phyloP scores from a whole-genome alignment of 2,329 filamentous ascomycete genomes.

The Cryphonectria carpinicola region DNA sequence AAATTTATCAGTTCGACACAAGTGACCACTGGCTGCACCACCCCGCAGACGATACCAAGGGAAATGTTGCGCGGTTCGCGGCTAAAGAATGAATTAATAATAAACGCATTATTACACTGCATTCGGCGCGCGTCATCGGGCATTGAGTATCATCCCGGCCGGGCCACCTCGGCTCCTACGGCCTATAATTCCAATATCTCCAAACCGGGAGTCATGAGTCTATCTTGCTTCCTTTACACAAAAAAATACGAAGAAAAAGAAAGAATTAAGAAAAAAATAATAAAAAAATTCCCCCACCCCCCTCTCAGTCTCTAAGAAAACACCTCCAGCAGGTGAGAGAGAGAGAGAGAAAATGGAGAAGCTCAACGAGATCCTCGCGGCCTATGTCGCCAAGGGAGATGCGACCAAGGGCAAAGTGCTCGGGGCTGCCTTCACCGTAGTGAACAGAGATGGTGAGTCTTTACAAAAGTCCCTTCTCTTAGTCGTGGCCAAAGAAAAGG shows the following conservation, averaged over 20 bases:
- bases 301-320: not conserved
- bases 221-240: no score
- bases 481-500: no score
- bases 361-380: constrained; percentile 34
- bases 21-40: no score
- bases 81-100: not conserved
- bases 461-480: not conserved
- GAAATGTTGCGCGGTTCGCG: not conserved
- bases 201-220: no score
- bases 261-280: no score
- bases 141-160: no score
- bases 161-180: not conserved
- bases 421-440: constrained; percentile 37
- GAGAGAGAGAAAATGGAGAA: constrained; percentile 21
- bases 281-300: no score
- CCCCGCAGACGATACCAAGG: not conserved
- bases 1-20: no score
- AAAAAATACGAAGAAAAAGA: no score
- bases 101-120: not conserved
- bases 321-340: no score
- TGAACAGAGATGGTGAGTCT: constrained; percentile 34
- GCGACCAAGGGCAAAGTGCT: constrained; percentile 38
- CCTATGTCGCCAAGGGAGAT: constrained; percentile 31
- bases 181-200: no score
- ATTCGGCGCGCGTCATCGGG: no score